phyloP scores from a whole-genome alignment of 345 rosid species.

The Brassica incana region DNA sequence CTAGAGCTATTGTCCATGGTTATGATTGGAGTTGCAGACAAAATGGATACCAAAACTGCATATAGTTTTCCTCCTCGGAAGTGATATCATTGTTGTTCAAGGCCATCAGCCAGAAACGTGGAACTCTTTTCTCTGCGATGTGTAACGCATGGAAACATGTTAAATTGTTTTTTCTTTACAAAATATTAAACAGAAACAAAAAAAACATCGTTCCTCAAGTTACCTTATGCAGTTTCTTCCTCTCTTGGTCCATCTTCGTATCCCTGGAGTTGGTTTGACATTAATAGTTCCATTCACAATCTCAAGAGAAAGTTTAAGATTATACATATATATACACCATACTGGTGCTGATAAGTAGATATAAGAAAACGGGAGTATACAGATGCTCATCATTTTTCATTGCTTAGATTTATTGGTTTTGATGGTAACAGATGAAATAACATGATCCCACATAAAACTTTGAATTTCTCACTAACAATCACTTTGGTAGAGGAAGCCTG shows the following conservation, averaged over 20 bases:
- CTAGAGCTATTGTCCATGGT: background rate
- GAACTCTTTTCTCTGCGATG: conserved; percentile 78
- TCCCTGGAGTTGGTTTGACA: too few species aligned
- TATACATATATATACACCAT: too few species aligned
- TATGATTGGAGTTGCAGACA: background rate
- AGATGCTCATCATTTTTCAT: too few species aligned
- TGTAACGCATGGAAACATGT: background rate
- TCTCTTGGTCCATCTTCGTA: conserved; percentile 15
- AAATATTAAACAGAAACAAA: background rate
- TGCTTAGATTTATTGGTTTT: too few species aligned
- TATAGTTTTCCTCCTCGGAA: conserved; percentile 60
- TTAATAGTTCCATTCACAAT: too few species aligned
- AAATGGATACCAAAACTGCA: background rate
- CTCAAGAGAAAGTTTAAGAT: too few species aligned
- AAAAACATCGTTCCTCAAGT: background rate
- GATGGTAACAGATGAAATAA: too few species aligned
- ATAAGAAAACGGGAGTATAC: too few species aligned
- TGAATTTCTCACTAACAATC: too few species aligned
- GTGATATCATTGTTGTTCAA: conserved; percentile 84
- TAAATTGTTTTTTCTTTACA: background rate
- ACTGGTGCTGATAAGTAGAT: too few species aligned
- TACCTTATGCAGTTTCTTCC: conserved; percentile 58
- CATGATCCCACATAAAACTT: too few species aligned
- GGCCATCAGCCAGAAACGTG: conserved; percentile 79
- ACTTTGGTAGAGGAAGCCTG: too few species aligned